Conservation (phyloP, 2,329 filamentous ascomycete species). For the Meredithiella fracta region DNA sequence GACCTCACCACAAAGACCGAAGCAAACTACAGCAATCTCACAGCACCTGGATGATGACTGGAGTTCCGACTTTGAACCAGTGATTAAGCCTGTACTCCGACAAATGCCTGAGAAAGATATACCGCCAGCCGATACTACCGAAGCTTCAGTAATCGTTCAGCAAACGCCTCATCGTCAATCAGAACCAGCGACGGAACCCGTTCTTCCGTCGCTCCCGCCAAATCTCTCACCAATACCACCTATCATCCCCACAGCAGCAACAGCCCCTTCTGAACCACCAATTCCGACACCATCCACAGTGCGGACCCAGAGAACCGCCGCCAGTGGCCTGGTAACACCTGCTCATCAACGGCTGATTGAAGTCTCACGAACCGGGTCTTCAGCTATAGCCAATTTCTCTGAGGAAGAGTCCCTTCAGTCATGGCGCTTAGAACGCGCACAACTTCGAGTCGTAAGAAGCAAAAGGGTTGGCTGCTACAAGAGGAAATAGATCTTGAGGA, state of each 20-base stretch:
- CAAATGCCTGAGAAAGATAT: background rate
- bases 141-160: background rate
- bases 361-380: background rate
- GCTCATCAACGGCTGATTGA: background rate
- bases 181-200: no score
- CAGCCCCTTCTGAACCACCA: background rate
- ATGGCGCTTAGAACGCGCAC: slow-evolving; percentile 9
- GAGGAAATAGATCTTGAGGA: slow-evolving; percentile 8
- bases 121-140: background rate
- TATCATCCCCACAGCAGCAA: no score
- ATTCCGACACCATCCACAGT: background rate
- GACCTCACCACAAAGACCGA: no score
- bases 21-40: no score
- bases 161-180: background rate
- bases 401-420: slow-evolving; percentile 13
- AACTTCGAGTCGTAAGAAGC: slow-evolving; percentile 9
- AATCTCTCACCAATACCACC: background rate
- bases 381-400: background rate
- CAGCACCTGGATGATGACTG: no score
- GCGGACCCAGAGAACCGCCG: background rate
- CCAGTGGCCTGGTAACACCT: background rate
- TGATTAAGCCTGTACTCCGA: no score
- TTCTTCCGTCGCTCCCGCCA: background rate
- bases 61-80: no score
- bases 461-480: slow-evolving; percentile 7